These are phyloP conservation scores for Colletotrichum orchidophilum DNA, from an alignment of 2,329 filamentous ascomycete genomes.

Conservation along the genomic window DNA sequence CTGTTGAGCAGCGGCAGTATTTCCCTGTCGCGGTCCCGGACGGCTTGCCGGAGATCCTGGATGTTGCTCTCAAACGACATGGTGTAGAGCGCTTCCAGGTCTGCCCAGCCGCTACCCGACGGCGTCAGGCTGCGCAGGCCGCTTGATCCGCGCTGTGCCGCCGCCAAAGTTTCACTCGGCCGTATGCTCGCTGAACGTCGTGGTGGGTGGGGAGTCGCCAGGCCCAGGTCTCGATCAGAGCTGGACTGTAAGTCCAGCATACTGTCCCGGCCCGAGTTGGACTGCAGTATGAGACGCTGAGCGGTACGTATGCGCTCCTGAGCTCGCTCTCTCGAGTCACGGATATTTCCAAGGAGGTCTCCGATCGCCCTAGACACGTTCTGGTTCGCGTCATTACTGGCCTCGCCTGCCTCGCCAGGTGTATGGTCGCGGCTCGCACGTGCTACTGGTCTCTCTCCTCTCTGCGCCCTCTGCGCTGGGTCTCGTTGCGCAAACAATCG, in stretches of 20 bases:
- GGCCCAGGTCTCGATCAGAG: conserved; percentile 21
- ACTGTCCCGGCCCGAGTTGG: conserved; percentile 23
- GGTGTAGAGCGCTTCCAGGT: conserved; percentile 54
- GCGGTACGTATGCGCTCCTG: conserved; percentile 46
- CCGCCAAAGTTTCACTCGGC: conserved; percentile 6
- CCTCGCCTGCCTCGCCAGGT: background rate
- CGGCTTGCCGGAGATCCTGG: conserved; percentile 38
- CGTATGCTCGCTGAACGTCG: conserved; percentile 20
- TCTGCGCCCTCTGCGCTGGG: conserved; percentile 40
- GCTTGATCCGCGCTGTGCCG: conserved; percentile 5
- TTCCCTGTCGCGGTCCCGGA: conserved; percentile 45
- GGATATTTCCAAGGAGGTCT: conserved; percentile 49
- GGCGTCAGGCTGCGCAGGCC: conserved; percentile 13
- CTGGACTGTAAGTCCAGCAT: conserved; percentile 25
- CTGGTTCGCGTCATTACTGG: conserved; percentile 35
- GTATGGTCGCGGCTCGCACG: conserved; percentile 11
- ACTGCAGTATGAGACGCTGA: conserved; percentile 41
- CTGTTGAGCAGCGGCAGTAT: conserved; percentile 50
- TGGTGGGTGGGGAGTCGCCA: conserved; percentile 17
- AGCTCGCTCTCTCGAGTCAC: conserved; percentile 47
- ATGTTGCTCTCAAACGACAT: conserved; percentile 42
- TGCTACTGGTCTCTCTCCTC: conserved; percentile 7
- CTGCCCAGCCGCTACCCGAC: conserved; percentile 46
- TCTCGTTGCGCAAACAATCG: conserved; percentile 31
- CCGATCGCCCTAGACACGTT: conserved; percentile 50